Evolutionary conservation across 1,284 basidiomycete species (phyloP).

Genomic region (Microbotryum scabiosae): DNA sequence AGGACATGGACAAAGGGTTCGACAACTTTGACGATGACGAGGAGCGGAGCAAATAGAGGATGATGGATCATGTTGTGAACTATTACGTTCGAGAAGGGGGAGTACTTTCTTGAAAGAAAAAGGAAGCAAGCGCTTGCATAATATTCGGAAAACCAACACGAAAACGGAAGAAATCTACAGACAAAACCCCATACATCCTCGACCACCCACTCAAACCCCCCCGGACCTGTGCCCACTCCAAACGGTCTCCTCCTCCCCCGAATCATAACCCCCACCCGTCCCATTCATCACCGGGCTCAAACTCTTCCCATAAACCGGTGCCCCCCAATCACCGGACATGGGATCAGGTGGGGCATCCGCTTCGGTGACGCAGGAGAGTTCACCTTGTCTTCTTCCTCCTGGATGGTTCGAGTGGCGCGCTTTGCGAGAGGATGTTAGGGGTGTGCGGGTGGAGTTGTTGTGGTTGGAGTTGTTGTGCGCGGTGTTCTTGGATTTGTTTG

Average conservation of each 20-base stretch:
- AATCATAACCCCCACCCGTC: constrained; percentile 16
- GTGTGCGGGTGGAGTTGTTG: background rate
- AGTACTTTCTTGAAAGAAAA: no score
- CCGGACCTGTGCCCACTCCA: no score
- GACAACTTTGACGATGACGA: constrained; percentile 42
- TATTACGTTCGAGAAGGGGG: no score
- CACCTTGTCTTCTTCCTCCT: background rate
- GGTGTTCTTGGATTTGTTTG: background rate
- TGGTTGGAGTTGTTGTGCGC: background rate
- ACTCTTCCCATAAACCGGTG: constrained; percentile 6
- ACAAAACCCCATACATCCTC: no score
- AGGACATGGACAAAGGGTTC: constrained; percentile 78
- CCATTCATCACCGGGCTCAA: constrained; percentile 17
- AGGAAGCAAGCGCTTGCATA: no score
- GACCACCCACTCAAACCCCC: no score
- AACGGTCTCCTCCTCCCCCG: constrained; percentile 10
- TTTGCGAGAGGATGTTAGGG: background rate
- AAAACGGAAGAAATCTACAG: no score
- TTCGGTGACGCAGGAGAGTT: constrained; percentile 19
- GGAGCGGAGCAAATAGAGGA: no score
- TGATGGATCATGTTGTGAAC: no score
- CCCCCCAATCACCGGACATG: constrained; percentile 29
- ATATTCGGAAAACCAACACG: no score
- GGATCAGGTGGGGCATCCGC: constrained; percentile 12
- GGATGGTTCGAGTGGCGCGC: background rate